Conservation (phyloP, 2,329 filamentous ascomycete genomes). For the Epichloe sp. region DNA sequence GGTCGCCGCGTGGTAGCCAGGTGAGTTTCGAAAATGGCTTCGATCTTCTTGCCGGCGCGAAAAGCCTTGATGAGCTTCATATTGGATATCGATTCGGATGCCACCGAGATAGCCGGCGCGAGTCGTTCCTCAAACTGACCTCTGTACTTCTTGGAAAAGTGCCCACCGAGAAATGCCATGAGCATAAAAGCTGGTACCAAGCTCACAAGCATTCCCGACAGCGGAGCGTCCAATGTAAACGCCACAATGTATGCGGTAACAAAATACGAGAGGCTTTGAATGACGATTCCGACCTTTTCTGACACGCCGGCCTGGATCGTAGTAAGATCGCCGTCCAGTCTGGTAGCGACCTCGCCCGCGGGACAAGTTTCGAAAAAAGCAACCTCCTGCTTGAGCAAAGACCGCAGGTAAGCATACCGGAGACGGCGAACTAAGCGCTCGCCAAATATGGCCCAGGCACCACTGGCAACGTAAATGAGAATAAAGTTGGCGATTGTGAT, state of each 20-base stretch:
- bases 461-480: slow-evolving; percentile 43
- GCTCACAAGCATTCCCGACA: slow-evolving; percentile 45
- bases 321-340: slow-evolving; percentile 45
- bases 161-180: slow-evolving; percentile 37
- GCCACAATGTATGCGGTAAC: slow-evolving; percentile 31
- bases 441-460: slow-evolving; percentile 44
- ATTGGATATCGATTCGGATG: slow-evolving; percentile 40
- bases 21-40: slow-evolving; percentile 24
- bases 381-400: slow-evolving; percentile 41
- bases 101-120: slow-evolving; percentile 38
- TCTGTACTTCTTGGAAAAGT: slow-evolving; percentile 34
- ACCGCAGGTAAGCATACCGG: slow-evolving; percentile 40
- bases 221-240: slow-evolving; percentile 36
- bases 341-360: slow-evolving; percentile 41
- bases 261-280: slow-evolving; percentile 40
- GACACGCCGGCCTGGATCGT: slow-evolving; percentile 47
- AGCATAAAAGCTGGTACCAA: slow-evolving; percentile 42
- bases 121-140: slow-evolving; percentile 30
- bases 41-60: slow-evolving; percentile 36
- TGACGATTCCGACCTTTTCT: slow-evolving; percentile 46
- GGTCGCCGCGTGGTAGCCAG: slow-evolving; percentile 32
- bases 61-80: slow-evolving; percentile 29
- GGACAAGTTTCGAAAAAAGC: slow-evolving; percentile 43
- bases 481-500: slow-evolving; percentile 45
- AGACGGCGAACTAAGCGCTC: slow-evolving; percentile 44